phyloP scores from a whole-genome alignment of 441 rosid species.

The Pelargonium citronellum region DNA sequence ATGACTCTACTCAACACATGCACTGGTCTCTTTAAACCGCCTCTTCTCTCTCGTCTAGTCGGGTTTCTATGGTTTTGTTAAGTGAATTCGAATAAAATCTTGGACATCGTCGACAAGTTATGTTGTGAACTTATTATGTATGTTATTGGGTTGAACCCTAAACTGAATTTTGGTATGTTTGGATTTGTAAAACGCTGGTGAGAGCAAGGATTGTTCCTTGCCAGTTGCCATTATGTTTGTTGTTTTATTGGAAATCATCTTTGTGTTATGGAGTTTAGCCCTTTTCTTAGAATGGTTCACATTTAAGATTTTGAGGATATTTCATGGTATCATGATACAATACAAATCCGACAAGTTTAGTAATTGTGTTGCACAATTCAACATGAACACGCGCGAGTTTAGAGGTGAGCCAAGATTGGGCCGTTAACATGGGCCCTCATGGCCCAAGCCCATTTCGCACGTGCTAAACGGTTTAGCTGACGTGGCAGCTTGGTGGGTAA shows the following conservation, averaged over 20 bases:
- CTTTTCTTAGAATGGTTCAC: no score
- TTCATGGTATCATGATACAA: constrained; percentile 20
- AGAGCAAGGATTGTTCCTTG: constrained; percentile 3
- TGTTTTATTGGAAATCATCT: neutral
- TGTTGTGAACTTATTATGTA: neutral
- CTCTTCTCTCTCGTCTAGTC: neutral
- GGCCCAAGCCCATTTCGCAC: neutral
- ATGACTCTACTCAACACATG: constrained; percentile 47
- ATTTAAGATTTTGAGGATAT: no score
- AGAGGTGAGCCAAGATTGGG: neutral
- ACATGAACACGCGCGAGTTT: no score
- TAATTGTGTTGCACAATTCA: no score
- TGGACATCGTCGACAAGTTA: neutral
- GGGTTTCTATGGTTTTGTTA: neutral
- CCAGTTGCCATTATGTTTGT: neutral
- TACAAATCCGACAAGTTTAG: no score
- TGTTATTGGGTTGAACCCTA: neutral
- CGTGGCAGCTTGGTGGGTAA: no score
- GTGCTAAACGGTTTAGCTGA: neutral
- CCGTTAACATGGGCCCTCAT: neutral
- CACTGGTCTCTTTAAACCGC: constrained; percentile 54
- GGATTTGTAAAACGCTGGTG: neutral
- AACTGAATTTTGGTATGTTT: neutral
- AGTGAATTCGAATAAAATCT: neutral
- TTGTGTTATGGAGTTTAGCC: neutral